Conservation (phyloP, 345 rosid genomes). For the Eutrema yunnanense region DNA sequence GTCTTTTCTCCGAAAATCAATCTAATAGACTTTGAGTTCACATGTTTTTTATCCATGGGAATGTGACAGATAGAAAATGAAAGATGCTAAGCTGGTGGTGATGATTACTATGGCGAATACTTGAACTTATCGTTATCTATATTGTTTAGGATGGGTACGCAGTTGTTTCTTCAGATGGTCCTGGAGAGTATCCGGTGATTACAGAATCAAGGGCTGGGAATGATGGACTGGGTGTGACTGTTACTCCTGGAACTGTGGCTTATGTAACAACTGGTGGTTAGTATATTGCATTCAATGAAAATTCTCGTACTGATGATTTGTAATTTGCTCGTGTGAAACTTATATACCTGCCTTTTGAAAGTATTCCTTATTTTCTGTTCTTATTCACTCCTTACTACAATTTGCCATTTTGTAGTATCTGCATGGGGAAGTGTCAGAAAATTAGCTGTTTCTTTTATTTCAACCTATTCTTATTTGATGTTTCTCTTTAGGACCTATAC, state of each 20-base stretch:
- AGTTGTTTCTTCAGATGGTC: slow-evolving; percentile 90
- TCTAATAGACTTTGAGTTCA: background rate
- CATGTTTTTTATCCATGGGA: background rate
- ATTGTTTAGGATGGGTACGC: slow-evolving; percentile 85
- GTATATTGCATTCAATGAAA: background rate
- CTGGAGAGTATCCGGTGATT: slow-evolving; percentile 80
- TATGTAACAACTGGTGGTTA: slow-evolving; percentile 98
- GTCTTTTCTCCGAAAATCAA: too few species aligned
- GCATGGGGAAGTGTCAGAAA: background rate
- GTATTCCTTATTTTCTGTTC: too few species aligned
- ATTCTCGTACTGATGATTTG: background rate
- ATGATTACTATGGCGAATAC: background rate
- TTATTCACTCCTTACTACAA: background rate
- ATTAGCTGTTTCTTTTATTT: background rate
- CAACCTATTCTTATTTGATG: background rate
- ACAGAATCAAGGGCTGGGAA: slow-evolving; percentile 97
- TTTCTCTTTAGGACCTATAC: slow-evolving; percentile 65
- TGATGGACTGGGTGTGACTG: slow-evolving; percentile 72
- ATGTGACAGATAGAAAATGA: background rate
- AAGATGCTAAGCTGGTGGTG: background rate
- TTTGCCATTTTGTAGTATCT: background rate
- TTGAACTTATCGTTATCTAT: background rate
- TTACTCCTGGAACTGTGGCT: slow-evolving; percentile 90
- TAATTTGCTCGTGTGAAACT: background rate
- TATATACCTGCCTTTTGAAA: background rate